A percentile compares a stretch with the other conserved stretches of the same genome.
phyloP scores from a whole-genome alignment of 768 basidiomycete species.

The Xerocomellus intermedius region DNA sequence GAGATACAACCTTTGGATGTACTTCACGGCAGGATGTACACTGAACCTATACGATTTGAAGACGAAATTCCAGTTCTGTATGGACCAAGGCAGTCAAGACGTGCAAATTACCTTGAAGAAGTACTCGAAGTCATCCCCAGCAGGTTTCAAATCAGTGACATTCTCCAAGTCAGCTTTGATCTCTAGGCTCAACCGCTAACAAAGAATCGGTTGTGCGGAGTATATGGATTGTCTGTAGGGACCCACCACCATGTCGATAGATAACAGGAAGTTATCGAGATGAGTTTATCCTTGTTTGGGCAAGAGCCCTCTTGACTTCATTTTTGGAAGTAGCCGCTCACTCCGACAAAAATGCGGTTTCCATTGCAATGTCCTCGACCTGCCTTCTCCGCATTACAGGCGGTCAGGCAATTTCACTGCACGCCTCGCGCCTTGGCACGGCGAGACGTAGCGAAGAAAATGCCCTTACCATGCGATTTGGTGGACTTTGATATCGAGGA shows the following conservation, averaged over 20 bases:
- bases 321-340: background rate
- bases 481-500: constrained; percentile 38
- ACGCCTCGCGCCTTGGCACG: constrained; percentile 20
- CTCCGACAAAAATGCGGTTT: constrained; percentile 20
- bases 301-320: background rate
- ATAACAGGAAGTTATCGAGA: background rate
- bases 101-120: constrained; percentile 61
- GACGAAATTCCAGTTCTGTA: background rate
- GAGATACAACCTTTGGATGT: constrained; percentile 67
- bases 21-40: constrained; percentile 78
- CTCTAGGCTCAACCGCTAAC: constrained; percentile 57
- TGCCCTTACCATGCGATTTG: constrained; percentile 41
- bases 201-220: background rate
- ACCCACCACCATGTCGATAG: constrained; percentile 52
- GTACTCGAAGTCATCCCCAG: constrained; percentile 69
- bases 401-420: constrained; percentile 24
- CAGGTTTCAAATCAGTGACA: constrained; percentile 66
- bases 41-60: constrained; percentile 49
- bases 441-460: constrained; percentile 17
- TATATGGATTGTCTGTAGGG: background rate
- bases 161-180: constrained; percentile 82
- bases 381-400: constrained; percentile 5
- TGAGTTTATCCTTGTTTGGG: constrained; percentile 29
- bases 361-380: constrained; percentile 17
- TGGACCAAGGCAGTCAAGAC: background rate